Percentiles rank a stretch among this genome's conserved stretches.
Evolutionary conservation across 1,284 basidiomycete species (phyloP).

Genomic region (Ganoderma meredithae): DNA sequence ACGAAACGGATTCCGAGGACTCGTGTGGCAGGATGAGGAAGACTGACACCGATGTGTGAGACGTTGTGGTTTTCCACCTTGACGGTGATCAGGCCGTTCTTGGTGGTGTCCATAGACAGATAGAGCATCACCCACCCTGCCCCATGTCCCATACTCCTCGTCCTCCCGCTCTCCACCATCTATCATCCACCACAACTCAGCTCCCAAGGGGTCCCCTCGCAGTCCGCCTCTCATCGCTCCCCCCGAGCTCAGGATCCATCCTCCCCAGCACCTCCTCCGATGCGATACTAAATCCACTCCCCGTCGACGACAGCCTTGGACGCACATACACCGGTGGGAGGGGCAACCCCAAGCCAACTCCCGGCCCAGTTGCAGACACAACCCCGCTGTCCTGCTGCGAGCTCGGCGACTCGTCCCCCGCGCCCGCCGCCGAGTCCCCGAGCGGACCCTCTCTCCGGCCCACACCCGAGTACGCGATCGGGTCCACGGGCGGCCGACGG

Average conservation of each 20-base stretch:
- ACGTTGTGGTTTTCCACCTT: not conserved
- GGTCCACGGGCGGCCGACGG: conserved; percentile 19
- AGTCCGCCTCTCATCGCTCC: conserved; percentile 33
- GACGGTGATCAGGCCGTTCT: not conserved
- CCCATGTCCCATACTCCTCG: conserved; percentile 1
- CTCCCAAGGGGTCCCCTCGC: conserved; percentile 21
- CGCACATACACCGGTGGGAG: conserved; percentile 36
- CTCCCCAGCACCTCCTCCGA: conserved; percentile 44
- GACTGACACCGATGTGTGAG: not conserved
- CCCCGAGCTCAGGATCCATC: conserved; percentile 42
- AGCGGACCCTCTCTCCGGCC: conserved; percentile 26
- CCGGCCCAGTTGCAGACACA: conserved; percentile 3
- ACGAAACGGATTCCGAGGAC: not conserved
- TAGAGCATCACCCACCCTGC: not conserved
- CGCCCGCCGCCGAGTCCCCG: conserved; percentile 8
- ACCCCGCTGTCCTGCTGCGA: conserved; percentile 1
- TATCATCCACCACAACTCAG: conserved; percentile 11
- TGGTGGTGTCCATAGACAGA: not conserved
- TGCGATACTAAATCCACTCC: conserved; percentile 41
- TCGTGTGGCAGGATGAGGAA: not conserved
- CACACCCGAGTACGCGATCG: conserved; percentile 19
- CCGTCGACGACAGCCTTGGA: conserved; percentile 39
- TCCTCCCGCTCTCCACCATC: conserved; percentile 6
- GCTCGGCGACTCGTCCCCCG: not conserved
- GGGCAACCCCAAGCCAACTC: conserved; percentile 10